Evolutionary conservation across 2,329 filamentous ascomycete species (phyloP).

Genomic region (Aaosphaeria arxii): DNA sequence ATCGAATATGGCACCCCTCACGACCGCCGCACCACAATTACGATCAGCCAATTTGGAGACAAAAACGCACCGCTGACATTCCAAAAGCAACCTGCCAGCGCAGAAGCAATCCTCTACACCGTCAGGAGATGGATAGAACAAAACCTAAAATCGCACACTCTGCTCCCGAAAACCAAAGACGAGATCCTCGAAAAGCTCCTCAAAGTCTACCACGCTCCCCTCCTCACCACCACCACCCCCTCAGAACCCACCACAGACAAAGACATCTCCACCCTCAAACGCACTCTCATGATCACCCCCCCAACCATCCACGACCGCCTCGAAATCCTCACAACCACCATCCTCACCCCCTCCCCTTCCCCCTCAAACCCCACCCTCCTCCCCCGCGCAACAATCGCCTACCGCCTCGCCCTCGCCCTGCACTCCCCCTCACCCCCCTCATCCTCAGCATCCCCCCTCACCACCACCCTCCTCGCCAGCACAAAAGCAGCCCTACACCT

Average conservation of each 20-base stretch:
- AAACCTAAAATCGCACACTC: conserved; percentile 20
- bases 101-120: conserved; percentile 33
- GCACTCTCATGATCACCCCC: conserved; percentile 48
- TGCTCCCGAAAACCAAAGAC: conserved; percentile 17
- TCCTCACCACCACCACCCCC: not conserved
- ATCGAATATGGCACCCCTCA: conserved; percentile 54
- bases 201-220: not conserved
- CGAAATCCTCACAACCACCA: conserved; percentile 10
- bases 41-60: conserved; percentile 21
- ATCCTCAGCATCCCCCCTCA: conserved; percentile 12
- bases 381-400: conserved; percentile 25
- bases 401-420: conserved; percentile 21
- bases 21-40: conserved; percentile 42
- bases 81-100: conserved; percentile 15
- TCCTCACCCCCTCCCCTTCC: conserved; percentile 3
- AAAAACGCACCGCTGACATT: conserved; percentile 11
- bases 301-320: conserved; percentile 21
- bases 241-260: conserved; percentile 34
- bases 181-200: conserved; percentile 20
- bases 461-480: not conserved
- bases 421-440: not conserved
- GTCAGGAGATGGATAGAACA: conserved; percentile 33
- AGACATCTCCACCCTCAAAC: conserved; percentile 53
- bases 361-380: conserved; percentile 11
- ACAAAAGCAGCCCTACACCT: conserved; percentile 34